These are phyloP conservation scores for Mortierella sp. DNA, from an alignment of 371 early-diverging fungal genomes.

Conservation along the genomic window DNA sequence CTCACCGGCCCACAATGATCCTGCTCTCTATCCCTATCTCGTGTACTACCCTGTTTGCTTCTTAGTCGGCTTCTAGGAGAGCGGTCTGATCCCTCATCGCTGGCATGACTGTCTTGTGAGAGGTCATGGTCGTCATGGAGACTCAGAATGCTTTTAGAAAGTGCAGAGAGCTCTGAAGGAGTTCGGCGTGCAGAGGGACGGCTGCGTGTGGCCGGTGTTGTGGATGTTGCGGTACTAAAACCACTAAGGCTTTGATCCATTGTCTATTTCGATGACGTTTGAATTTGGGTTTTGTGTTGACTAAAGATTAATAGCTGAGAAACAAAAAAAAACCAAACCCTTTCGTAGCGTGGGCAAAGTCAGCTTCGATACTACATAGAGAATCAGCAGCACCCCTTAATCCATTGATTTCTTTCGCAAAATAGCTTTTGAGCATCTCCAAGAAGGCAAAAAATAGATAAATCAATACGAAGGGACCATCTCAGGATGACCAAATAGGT, in stretches of 20 bases:
- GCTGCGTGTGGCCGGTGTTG: background rate
- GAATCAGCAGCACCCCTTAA: too few relatives aligned
- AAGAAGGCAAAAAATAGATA: too few relatives aligned
- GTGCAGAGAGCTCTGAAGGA: constrained; percentile 32
- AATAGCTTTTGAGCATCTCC: too few relatives aligned
- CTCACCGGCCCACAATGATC: background rate
- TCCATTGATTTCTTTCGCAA: too few relatives aligned
- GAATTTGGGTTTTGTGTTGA: background rate
- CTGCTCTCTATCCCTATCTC: constrained; percentile 1
- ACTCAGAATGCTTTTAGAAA: constrained; percentile 40
- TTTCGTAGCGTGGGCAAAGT: too few relatives aligned
- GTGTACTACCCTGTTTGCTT: constrained; percentile 2
- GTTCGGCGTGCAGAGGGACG: constrained; percentile 21
- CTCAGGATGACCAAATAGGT: too few relatives aligned
- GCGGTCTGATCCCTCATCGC: constrained; percentile 25
- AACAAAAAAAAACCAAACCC: too few relatives aligned
- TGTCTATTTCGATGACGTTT: background rate
- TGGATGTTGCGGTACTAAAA: constrained; percentile 4
- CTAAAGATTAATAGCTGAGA: too few relatives aligned
- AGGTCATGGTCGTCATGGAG: constrained; percentile 31
- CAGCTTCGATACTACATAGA: too few relatives aligned
- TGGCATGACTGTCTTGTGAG: constrained; percentile 18
- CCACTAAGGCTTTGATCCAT: constrained; percentile 17
- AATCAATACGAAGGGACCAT: too few relatives aligned
- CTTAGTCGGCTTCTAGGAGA: constrained; percentile 12